phyloP scores from a whole-genome alignment of 75 land plant genomes.

The Picea glauca region DNA sequence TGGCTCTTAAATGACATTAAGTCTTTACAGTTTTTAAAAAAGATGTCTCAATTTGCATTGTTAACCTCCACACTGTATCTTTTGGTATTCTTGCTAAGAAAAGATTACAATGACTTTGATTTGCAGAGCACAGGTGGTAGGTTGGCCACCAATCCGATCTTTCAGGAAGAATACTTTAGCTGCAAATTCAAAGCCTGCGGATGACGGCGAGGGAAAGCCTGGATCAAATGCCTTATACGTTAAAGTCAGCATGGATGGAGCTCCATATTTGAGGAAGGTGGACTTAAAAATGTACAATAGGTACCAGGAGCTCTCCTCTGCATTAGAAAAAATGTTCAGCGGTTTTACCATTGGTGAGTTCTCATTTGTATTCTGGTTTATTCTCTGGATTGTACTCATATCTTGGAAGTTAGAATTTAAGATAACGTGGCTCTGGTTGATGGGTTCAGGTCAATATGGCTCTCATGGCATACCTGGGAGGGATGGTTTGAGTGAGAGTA shows the following conservation, averaged over 20 bases:
- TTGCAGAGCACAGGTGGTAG: constrained; percentile 47
- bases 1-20: too few species aligned
- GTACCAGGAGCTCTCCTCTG: constrained; percentile 40
- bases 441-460: constrained; percentile 21
- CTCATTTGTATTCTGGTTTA: not conserved
- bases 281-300: constrained; percentile 40
- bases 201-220: not conserved
- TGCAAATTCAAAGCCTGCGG: constrained; percentile 8
- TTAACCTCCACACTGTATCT: too few species aligned
- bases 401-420: not conserved
- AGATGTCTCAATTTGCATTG: not conserved
- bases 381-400: not conserved
- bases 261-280: constrained; percentile 55
- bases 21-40: not conserved
- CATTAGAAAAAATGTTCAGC: constrained; percentile 48
- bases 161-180: constrained; percentile 37
- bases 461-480: constrained; percentile 19
- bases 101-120: not conserved
- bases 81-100: not conserved
- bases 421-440: not conserved
- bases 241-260: constrained; percentile 70
- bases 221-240: constrained; percentile 19
- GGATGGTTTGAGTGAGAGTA: constrained; percentile 24
- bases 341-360: constrained; percentile 39
- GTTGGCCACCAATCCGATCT: constrained; percentile 67